These are phyloP conservation scores for Sarocladium oryzae DNA, from an alignment of 2,329 filamentous ascomycete species.

Conservation along the genomic window DNA sequence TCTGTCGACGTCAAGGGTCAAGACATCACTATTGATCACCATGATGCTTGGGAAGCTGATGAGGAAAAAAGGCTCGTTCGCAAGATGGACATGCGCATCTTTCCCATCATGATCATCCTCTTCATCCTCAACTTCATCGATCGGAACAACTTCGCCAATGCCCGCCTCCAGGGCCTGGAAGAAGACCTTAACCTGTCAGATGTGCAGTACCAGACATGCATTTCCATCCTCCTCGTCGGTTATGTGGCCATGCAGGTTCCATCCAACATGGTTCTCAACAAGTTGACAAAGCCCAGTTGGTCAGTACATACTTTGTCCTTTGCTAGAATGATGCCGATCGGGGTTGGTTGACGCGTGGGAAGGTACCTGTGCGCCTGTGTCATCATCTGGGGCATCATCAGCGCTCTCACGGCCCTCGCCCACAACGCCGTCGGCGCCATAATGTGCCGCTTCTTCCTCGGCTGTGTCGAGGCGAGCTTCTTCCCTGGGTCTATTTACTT, in stretches of 20 bases:
- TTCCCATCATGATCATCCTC: constrained; percentile 20
- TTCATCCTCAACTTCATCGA: constrained; percentile 41
- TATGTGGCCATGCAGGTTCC: constrained; percentile 31
- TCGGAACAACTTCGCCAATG: constrained; percentile 31
- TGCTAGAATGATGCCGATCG: neutral
- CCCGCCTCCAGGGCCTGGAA: constrained; percentile 12
- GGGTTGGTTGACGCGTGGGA: too few species aligned
- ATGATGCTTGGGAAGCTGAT: neutral
- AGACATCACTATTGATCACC: neutral
- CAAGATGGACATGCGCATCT: constrained; percentile 25
- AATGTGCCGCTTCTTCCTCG: constrained; percentile 39
- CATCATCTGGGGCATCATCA: constrained; percentile 17
- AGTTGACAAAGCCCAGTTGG: constrained; percentile 22
- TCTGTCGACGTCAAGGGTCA: neutral
- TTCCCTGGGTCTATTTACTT: constrained; percentile 38
- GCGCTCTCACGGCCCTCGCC: constrained; percentile 32
- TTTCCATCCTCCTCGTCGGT: constrained; percentile 22
- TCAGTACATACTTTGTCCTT: constrained; percentile 11
- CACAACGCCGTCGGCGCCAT: constrained; percentile 34
- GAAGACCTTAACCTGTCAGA: constrained; percentile 23
- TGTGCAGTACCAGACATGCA: constrained; percentile 26
- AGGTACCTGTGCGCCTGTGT: constrained; percentile 15
- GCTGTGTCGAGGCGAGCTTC: constrained; percentile 49
- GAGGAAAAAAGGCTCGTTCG: constrained; percentile 13
- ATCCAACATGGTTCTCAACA: constrained; percentile 26